Evolutionary conservation across 108 stramenopile species (phyloP).

Genomic region (Discostella stelligeroides): DNA sequence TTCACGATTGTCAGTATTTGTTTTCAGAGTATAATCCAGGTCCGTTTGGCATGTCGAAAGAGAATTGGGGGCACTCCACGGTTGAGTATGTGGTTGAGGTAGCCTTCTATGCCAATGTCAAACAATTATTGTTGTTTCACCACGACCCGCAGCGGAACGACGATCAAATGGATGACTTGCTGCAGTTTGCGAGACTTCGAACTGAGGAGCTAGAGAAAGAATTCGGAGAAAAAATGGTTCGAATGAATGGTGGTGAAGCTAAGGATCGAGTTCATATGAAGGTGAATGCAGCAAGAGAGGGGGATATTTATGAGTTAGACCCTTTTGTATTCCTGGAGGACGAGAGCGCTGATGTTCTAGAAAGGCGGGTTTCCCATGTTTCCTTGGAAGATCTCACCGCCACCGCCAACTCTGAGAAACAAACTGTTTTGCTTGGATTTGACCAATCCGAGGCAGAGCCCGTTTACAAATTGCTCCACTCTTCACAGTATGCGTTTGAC

Average conservation of each 20-base stretch:
- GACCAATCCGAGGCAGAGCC: conserved; percentile 22
- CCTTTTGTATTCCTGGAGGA: conserved; percentile 17
- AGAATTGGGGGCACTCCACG: conserved; percentile 44
- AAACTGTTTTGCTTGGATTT: conserved; percentile 22
- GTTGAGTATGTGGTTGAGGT: conserved; percentile 54
- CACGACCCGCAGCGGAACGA: conserved; percentile 44
- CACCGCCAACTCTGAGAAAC: conserved; percentile 18
- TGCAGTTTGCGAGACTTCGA: conserved; percentile 18
- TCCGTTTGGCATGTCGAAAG: conserved; percentile 21
- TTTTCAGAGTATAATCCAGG: conserved; percentile 25
- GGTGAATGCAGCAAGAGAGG: conserved; percentile 30
- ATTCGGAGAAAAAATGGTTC: neutral
- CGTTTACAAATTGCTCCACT: conserved; percentile 17
- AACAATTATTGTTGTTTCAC: conserved; percentile 39
- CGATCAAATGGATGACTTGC: conserved; percentile 46
- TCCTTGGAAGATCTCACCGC: neutral
- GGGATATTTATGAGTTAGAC: conserved; percentile 23
- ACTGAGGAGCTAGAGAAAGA: conserved; percentile 21
- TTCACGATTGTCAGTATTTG: conserved; percentile 43
- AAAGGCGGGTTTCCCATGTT: neutral
- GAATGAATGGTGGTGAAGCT: conserved; percentile 3
- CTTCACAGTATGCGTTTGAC: conserved; percentile 1
- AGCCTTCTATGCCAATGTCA: conserved; percentile 37
- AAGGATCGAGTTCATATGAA: conserved; percentile 2
- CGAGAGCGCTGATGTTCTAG: neutral